Base-by-base conservation (phyloP, 257 asterid species). In the Capsicum pubescens region DNA sequence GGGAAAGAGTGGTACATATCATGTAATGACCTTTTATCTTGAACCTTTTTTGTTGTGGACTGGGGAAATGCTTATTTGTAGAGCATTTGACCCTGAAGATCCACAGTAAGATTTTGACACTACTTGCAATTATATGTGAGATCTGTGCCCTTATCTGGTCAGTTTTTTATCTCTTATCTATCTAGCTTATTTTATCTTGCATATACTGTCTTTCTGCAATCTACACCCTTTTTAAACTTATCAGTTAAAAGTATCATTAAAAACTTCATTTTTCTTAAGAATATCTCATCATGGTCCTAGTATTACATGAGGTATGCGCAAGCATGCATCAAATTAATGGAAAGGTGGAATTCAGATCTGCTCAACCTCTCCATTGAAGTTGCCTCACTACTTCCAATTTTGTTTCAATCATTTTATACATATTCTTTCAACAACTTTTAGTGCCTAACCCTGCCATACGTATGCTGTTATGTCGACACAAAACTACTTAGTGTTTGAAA, bases 81-180 rank as follows among this genome's bases (percentile, higher is more conserved):
- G 32, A 26, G 32, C 32, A 26, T 26, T 26, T 1, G 1, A 26
- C 32, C 32, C 87, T 92, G 87, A 97, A 96, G 99, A 90, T 96
- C 85, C 99, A 96, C 90, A 94, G 94, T 86, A 94, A 91, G 93
- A 85, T 97, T 87, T 91, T 97, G 63, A 93, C 99, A 7, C 19
- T 97, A 80, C 86, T 97, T 82, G 98, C 98, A 71, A 89, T 93
- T 86, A 86, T 95, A 85, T 90, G 94, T 76, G 98, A 94, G 84
- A 91, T 94, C 17, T 91, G 94, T 87, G 98, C 97, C 82, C 97
- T 97, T 83, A 21, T 92, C 82, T 97, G 98, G 99, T 94, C 86
- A 87, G 97, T 92, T 87, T 26, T 58, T 57, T 79, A 57, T 86
- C 88, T 76, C 54, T 67, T 66, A 19, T 17, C 67, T 54, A 64